Base-by-base conservation (phyloP, 1,284 basidiomycete genomes). In the Malassezia psittaci region DNA sequence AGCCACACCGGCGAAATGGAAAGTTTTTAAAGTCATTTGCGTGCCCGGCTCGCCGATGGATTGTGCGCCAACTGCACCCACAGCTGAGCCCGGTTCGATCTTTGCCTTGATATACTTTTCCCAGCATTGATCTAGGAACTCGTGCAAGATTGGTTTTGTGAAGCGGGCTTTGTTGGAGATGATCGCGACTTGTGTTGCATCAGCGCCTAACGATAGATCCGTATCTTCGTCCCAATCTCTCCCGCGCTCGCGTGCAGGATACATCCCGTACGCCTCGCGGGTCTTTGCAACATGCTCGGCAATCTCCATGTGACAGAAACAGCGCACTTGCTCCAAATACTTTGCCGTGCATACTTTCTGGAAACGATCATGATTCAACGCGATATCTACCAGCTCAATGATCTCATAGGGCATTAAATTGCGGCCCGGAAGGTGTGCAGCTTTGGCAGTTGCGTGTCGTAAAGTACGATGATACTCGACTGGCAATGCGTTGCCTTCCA, bases 1-100 rank as follows among this genome's bases (percentile, higher is more conserved):
- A 11, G 94, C 94, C 62, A 99, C 91, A 80, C 94, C 94, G 69
- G 94, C 94, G 78, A 98, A 98, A 80, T 99, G 94, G 84, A 99
- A 99, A 59, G 94, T 98, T 78, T 98, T 99, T 64, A 98, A 77
- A 7, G 94, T 98, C 94, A 99, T 98, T 74, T 99, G 94, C 2
- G 94, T 99, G 54, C 94, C 94, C 1, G 94, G 94, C 77, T 99
- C 94, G 75, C 94, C 94, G 63, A 99, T 98, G 7, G 94, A 98
- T 75, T 99, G 94, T 1, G 94, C 94, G 15, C 94, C 94, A 44
- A 99, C 90, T 15, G 94, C 94, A 48, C 94, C 94, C 16, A 98
- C 94, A 5, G 94, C 96, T 13, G 66, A 67, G 40, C 69, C 74
- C 13, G 67, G 66, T 60, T 74, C 69, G 44, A 74, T 64, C 59